Evolutionary conservation across 2,329 filamentous ascomycete species (phyloP), one percentile per base, ranked within the genome.

Genomic region (Raffaelea ambrosiae): DNA sequence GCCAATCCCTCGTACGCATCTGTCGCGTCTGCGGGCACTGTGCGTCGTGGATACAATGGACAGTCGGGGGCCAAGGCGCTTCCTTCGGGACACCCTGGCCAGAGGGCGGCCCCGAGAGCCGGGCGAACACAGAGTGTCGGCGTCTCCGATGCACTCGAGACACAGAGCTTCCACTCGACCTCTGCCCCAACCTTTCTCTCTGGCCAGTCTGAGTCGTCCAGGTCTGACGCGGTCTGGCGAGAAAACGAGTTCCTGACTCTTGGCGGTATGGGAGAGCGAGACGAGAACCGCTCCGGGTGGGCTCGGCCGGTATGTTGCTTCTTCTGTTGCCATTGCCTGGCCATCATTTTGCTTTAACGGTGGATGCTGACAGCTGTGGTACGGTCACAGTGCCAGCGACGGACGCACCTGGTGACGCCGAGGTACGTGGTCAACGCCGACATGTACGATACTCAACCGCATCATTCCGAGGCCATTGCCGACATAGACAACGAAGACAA

Each of bases 221-320:
- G 14, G 36, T 20, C 19, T 13, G 19, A 9, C 35, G 35, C 14
- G 2, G 29, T 38, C 2, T 47, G 50, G 53, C 47, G 49, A 38
- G 51, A 51, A 8, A 39, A 41, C 11, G 44, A 44, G 10, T 45
- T 50, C 5, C 20, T 33, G 20, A 13, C 40, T 36, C 13, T 31
- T 20, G 29, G n/a, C 7, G 13, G 3, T 18, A 26, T 1, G 36
- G 5, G 31, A 31, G 29, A 48, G n/a, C 36, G 44, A 19, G 13
- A 3, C 5, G 16, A 8, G 4, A 44, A 36, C 7, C 20, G 5
- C 23, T 14, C 36, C n/a, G 49, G 45, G 3, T 56, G 54, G 54
- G 54, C 53, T 7, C 39, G 44, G n/a, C 54, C 54, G n/a, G 54
- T 56, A 50, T 20, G 52, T 43, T n/a, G 11, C 14, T 26, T 38